These are phyloP conservation scores for Chrysosporium queenslandicum DNA, from an alignment of 2,329 filamentous ascomycete species.

Conservation along the genomic window DNA sequence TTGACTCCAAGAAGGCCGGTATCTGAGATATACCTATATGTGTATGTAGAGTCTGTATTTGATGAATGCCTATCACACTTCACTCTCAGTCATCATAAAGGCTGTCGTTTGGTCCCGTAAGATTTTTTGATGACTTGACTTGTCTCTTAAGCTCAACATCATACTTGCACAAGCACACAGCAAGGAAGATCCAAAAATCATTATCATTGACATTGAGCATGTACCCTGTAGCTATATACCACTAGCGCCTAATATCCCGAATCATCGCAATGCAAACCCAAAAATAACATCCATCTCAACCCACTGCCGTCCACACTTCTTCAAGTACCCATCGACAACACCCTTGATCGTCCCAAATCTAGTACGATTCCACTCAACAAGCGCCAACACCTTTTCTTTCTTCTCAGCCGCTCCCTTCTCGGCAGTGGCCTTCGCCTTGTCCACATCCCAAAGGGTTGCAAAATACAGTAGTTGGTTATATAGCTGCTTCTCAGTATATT, in stretches of 20 bases:
- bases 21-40: too few species aligned
- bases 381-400: slow-evolving; percentile 55
- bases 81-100: too few species aligned
- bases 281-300: slow-evolving; percentile 89
- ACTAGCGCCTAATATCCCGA: background rate
- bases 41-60: too few species aligned
- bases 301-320: slow-evolving; percentile 84
- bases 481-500: slow-evolving; percentile 75
- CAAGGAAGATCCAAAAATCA: background rate
- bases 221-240: background rate
- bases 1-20: too few species aligned
- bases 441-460: slow-evolving; percentile 74
- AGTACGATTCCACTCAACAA: slow-evolving; percentile 72
- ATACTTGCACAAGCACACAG: too few species aligned
- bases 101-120: too few species aligned
- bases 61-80: too few species aligned
- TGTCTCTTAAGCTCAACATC: too few species aligned
- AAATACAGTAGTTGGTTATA: slow-evolving; percentile 95
- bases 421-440: slow-evolving; percentile 56
- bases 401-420: slow-evolving; percentile 45
- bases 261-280: slow-evolving; percentile 43
- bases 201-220: slow-evolving; percentile 8
- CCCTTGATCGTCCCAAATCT: slow-evolving; percentile 67
- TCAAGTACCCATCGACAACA: slow-evolving; percentile 72
- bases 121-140: too few species aligned